These are phyloP conservation scores for Cyclocybe aegerita DNA, from an alignment of 768 basidiomycete species.

Conservation along the genomic window DNA sequence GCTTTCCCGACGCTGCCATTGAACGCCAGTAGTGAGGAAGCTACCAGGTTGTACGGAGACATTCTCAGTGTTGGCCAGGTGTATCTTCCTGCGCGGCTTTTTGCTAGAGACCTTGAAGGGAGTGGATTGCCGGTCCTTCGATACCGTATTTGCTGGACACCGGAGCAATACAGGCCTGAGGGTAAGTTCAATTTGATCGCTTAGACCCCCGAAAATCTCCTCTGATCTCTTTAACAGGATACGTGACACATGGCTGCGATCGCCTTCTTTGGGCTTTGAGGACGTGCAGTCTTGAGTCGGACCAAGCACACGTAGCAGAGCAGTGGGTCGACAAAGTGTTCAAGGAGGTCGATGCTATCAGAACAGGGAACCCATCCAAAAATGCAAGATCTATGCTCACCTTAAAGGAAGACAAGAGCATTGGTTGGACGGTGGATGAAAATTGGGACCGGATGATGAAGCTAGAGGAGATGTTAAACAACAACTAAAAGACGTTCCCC, in stretches of 20 bases:
- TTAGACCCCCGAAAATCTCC: not conserved
- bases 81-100: constrained; percentile 62
- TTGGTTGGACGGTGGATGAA: constrained; percentile 55
- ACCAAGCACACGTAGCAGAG: constrained; percentile 49
- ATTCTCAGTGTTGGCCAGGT: constrained; percentile 65
- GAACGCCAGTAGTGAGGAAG: constrained; percentile 41
- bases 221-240: constrained; percentile 36
- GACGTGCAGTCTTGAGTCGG: constrained; percentile 41
- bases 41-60: constrained; percentile 51
- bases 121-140: constrained; percentile 63
- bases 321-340: constrained; percentile 56
- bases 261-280: constrained; percentile 62
- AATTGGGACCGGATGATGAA: constrained; percentile 53
- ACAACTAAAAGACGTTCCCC: not conserved
- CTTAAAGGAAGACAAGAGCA: constrained; percentile 47
- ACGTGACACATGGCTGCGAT: constrained; percentile 73
- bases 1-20: constrained; percentile 42
- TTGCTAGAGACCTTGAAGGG: constrained; percentile 56
- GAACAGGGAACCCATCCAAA: constrained; percentile 13
- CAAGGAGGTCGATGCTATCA: constrained; percentile 33
- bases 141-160: constrained; percentile 71
- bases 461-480: constrained; percentile 18
- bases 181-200: constrained; percentile 35
- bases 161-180: constrained; percentile 52
- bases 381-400: constrained; percentile 44